phyloP scores from a whole-genome alignment of 306 rosid species.

The Malus orientalis region DNA sequence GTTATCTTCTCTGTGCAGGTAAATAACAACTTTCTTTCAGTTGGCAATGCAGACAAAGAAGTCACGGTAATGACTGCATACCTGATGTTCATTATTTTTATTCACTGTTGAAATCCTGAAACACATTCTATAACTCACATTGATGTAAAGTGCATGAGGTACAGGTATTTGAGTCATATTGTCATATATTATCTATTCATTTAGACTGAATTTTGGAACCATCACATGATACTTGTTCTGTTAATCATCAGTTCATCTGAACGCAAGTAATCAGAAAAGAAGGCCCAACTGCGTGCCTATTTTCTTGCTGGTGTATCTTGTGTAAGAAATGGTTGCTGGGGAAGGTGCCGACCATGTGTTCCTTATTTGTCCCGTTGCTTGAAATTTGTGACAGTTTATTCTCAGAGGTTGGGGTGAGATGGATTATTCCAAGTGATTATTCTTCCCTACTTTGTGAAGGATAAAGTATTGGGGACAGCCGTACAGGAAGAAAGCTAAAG shows the following conservation, averaged over 20 bases:
- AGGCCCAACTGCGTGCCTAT: background rate
- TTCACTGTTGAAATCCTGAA: background rate
- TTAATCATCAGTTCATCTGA: background rate
- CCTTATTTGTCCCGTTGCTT: background rate
- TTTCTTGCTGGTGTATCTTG: background rate
- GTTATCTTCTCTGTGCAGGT: conserved; percentile 54
- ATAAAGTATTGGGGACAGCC: background rate
- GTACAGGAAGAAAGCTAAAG: background rate
- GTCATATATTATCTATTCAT: background rate
- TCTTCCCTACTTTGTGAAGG: background rate
- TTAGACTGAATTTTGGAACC: background rate
- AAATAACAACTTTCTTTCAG: conserved; percentile 95
- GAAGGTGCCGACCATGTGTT: no score
- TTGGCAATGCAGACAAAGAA: conserved; percentile 87
- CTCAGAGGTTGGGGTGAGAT: background rate
- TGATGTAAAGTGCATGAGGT: background rate
- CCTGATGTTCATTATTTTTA: background rate
- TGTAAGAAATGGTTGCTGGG: no score
- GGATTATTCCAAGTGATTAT: background rate
- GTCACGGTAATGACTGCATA: conserved; percentile 48
- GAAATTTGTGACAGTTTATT: background rate
- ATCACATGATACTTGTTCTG: background rate
- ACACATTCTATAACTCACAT: background rate
- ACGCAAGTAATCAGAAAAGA: background rate
- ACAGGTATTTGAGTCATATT: background rate